These are phyloP conservation scores for Phoenix roebelenii DNA, from an alignment of 176 grass and related monocot genomes.

Conservation along the genomic window DNA sequence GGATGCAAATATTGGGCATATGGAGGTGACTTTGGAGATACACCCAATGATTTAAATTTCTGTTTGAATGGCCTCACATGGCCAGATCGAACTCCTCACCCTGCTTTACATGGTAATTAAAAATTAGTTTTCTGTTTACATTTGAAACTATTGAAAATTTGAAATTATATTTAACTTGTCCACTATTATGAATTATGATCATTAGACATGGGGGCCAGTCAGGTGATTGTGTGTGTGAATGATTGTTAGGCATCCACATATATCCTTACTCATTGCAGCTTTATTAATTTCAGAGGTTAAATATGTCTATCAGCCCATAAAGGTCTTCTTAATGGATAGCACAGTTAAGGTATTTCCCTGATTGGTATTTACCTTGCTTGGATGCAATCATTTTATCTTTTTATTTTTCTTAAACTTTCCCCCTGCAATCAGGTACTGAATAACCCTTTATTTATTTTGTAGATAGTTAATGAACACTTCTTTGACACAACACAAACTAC, in stretches of 20 bases:
- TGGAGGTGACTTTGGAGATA: conserved; percentile 91
- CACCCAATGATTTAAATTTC: conserved; percentile 81
- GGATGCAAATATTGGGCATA: conserved; percentile 85
- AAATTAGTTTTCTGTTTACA: not conserved
- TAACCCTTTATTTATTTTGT: conserved; percentile 20
- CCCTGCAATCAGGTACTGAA: conserved; percentile 1
- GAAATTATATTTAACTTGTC: too few relatives aligned
- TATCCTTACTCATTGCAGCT: too few relatives aligned
- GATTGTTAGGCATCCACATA: too few relatives aligned
- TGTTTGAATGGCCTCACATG: conserved; percentile 93
- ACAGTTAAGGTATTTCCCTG: conserved; percentile 55
- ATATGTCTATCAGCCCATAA: conserved; percentile 87
- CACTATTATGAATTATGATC: too few relatives aligned
- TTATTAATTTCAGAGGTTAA: conserved; percentile 71
- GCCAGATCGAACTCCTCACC: conserved; percentile 92
- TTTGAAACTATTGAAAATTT: too few relatives aligned
- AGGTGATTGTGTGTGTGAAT: too few relatives aligned
- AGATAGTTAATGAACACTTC: conserved; percentile 80
- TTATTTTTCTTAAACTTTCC: not conserved
- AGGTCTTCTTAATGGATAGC: conserved; percentile 43
- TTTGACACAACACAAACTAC: conserved; percentile 58
- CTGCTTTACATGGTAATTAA: conserved; percentile 68
- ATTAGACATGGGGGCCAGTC: too few relatives aligned
- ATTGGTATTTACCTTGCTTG: not conserved
- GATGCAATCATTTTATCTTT: not conserved